Evolutionary conservation across 2,329 filamentous ascomycete species (phyloP).

Genomic region (Ceratocystis destructans): DNA sequence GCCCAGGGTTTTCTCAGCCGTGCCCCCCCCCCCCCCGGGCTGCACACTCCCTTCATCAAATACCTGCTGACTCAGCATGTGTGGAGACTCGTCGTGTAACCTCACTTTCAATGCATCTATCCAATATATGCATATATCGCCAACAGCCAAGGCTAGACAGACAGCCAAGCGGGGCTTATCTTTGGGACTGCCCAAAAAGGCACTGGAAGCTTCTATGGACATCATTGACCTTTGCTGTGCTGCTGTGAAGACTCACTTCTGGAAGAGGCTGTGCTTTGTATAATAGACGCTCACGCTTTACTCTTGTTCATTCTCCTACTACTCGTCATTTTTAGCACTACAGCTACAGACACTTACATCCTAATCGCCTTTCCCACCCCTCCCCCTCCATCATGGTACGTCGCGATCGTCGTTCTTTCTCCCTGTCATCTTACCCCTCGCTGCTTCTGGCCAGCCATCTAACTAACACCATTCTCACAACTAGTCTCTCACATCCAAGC

Average conservation of each 20-base stretch:
- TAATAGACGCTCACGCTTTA: not conserved
- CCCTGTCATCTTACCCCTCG: not conserved
- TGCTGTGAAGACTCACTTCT: not conserved
- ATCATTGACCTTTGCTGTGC: not conserved
- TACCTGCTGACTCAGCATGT: not conserved
- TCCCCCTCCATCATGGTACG: not conserved
- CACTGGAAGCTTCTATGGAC: not conserved
- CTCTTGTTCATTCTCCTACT: not conserved
- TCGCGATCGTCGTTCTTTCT: not conserved
- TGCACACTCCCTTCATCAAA: not conserved
- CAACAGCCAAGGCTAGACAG: not conserved
- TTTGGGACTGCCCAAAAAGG: not conserved
- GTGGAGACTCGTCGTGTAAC: not conserved
- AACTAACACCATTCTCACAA: not conserved
- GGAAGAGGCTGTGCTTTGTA: not conserved
- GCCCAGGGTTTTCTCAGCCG: too few species aligned
- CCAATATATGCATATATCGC: not conserved
- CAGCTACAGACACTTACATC: not conserved
- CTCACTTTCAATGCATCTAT: not conserved
- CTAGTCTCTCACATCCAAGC: slow-evolving; percentile 38
- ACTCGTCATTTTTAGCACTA: not conserved
- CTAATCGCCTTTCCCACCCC: not conserved
- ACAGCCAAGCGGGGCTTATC: not conserved
- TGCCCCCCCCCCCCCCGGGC: too few species aligned
- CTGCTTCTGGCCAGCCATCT: not conserved